Evolutionary conservation across 1,284 basidiomycete species (phyloP).

Genomic region (Pseudozyma tsukubaensis): DNA sequence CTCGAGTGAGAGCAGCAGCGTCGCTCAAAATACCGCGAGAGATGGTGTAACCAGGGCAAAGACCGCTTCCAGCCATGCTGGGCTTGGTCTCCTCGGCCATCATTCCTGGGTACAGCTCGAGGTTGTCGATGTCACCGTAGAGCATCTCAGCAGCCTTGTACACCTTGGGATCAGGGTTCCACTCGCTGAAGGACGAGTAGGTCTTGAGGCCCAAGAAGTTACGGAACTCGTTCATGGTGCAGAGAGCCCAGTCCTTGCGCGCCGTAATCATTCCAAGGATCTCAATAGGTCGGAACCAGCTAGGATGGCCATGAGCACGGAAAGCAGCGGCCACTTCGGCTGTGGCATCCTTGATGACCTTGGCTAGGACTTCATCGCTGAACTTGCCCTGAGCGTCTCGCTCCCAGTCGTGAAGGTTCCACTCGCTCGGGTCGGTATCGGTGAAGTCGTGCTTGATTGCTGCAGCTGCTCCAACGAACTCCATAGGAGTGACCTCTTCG

Average conservation of each 20-base stretch:
- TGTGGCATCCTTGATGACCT: conserved; percentile 52
- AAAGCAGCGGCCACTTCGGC: conserved; percentile 80
- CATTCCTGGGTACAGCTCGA: conserved; percentile 78
- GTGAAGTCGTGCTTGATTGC: conserved; percentile 25
- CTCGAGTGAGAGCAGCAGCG: conserved; percentile 84
- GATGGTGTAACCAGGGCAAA: conserved; percentile 83
- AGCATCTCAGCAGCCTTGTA: conserved; percentile 78
- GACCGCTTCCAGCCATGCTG: conserved; percentile 79
- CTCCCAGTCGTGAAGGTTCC: conserved; percentile 75
- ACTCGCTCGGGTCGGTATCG: conserved; percentile 71
- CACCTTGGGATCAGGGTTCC: conserved; percentile 82
- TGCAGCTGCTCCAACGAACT: conserved; percentile 74
- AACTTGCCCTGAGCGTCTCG: conserved; percentile 77
- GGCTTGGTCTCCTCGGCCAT: conserved; percentile 80
- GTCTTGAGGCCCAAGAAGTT: conserved; percentile 67
- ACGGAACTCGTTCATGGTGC: conserved; percentile 86
- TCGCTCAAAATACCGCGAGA: conserved; percentile 87
- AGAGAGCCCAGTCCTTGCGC: conserved; percentile 80
- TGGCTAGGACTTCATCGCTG: conserved; percentile 79
- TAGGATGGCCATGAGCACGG: conserved; percentile 80
- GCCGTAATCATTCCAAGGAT: conserved; percentile 84
- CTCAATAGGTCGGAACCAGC: conserved; percentile 80
- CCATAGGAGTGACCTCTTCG: conserved; percentile 72
- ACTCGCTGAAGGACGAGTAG: conserved; percentile 74
- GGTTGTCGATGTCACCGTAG: conserved; percentile 74